Percentiles rank a stretch among this genome's conserved stretches.
phyloP scores from a whole-genome alignment of 441 rosid genomes.

The Populus trichocarpa region DNA sequence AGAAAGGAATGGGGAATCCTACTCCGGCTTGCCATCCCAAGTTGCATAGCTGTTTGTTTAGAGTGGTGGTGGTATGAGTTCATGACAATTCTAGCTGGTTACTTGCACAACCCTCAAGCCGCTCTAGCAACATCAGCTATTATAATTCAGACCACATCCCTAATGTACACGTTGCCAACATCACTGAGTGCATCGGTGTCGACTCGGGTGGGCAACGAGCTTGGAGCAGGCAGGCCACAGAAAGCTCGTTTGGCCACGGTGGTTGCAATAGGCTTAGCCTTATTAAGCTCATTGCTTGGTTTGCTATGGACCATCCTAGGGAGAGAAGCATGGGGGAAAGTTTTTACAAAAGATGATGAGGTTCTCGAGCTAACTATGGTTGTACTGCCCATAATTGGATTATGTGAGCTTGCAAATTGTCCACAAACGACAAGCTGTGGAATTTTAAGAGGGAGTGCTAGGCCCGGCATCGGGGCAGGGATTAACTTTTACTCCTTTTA shows the following conservation, averaged over 20 bases:
- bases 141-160: constrained; percentile 79
- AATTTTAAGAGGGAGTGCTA: constrained; percentile 79
- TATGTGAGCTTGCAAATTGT: constrained; percentile 86
- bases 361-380: constrained; percentile 54
- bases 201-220: constrained; percentile 78
- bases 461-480: constrained; percentile 76
- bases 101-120: constrained; percentile 49
- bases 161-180: constrained; percentile 74
- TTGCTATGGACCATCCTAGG: constrained; percentile 58
- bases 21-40: constrained; percentile 60
- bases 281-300: constrained; percentile 49
- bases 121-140: constrained; percentile 70
- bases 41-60: constrained; percentile 75
- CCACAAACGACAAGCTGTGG: constrained; percentile 97
- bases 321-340: constrained; percentile 59
- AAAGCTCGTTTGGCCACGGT: constrained; percentile 52
- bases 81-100: constrained; percentile 81
- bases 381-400: constrained; percentile 73
- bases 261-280: constrained; percentile 51
- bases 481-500: constrained; percentile 85
- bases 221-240: constrained; percentile 66
- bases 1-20: constrained; percentile 55
- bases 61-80: constrained; percentile 99
- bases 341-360: constrained; percentile 54
- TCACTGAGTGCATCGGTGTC: constrained; percentile 79